phyloP scores from a whole-genome alignment of 2,329 filamentous ascomycete species.

The Thelonectria rubi region DNA sequence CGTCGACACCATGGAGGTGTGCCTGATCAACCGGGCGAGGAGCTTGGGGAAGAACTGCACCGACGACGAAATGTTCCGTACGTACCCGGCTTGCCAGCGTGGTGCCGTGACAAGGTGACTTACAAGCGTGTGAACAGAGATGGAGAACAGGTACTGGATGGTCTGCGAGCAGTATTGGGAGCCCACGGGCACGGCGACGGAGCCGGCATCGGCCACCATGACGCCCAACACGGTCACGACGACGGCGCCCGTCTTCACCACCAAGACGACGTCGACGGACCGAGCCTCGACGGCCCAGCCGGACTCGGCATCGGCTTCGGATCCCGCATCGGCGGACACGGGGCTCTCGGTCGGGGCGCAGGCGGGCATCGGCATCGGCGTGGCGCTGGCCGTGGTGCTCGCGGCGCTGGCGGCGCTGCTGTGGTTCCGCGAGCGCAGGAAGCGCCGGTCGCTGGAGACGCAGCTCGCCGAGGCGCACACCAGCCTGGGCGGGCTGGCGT shows the following conservation, averaged over 20 bases:
- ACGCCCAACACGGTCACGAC: slow-evolving; percentile 2
- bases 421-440: slow-evolving; percentile 37
- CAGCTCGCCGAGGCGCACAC: slow-evolving; percentile 22
- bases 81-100: not conserved
- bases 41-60: slow-evolving; percentile 30
- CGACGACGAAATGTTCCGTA: slow-evolving; percentile 37
- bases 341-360: slow-evolving; percentile 30
- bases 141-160: slow-evolving; percentile 42
- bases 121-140: slow-evolving; percentile 26
- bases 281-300: slow-evolving; percentile 6
- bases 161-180: slow-evolving; percentile 43
- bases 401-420: slow-evolving; percentile 29
- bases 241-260: slow-evolving; percentile 5
- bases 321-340: not conserved
- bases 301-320: slow-evolving; percentile 16
- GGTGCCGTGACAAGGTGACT: not conserved
- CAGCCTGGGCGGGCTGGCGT: not conserved
- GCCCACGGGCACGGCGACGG: slow-evolving; percentile 34
- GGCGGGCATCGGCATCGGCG: slow-evolving; percentile 34
- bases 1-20: slow-evolving; percentile 37
- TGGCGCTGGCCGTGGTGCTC: slow-evolving; percentile 28
- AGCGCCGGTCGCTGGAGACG: slow-evolving; percentile 26
- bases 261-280: not conserved
- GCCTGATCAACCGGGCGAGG: slow-evolving; percentile 32
- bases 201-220: slow-evolving; percentile 31